Evolutionary conservation across 2,329 filamentous ascomycete genomes (phyloP).

Genomic region (Paradendryphiella salina): DNA sequence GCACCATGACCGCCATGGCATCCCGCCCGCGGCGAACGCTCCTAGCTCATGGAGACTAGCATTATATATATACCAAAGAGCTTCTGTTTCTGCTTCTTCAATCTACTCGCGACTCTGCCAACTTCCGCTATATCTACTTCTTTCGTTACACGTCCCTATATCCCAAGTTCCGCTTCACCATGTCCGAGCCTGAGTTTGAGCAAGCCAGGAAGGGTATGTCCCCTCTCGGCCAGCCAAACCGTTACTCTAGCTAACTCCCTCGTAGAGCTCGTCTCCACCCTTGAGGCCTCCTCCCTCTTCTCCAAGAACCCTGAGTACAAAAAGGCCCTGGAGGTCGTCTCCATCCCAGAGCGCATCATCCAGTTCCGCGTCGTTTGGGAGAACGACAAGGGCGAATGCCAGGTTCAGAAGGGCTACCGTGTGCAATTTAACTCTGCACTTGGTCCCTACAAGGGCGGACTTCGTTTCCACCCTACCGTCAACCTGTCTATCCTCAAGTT

Average conservation of each 20-base stretch:
- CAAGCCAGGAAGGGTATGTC: slow-evolving; percentile 90
- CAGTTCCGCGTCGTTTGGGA: slow-evolving; percentile 99
- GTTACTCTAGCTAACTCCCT: slow-evolving; percentile 13
- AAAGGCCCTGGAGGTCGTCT: slow-evolving; percentile 82
- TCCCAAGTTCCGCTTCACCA: slow-evolving; percentile 45
- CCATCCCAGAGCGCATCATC: slow-evolving; percentile 91
- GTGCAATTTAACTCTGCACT: slow-evolving; percentile 99
- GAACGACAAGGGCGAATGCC: slow-evolving; percentile 83
- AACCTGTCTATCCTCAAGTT: slow-evolving; percentile 85
- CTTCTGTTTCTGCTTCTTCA: slow-evolving; percentile 16
- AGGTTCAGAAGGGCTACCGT: slow-evolving; percentile 93
- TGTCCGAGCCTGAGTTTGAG: slow-evolving; percentile 98
- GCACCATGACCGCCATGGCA: slow-evolving; percentile 19
- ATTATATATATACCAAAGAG: slow-evolving; percentile 41
- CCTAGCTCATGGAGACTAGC: slow-evolving; percentile 18
- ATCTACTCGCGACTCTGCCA: slow-evolving; percentile 10
- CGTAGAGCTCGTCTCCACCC: slow-evolving; percentile 87
- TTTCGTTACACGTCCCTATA: not conserved
- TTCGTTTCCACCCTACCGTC: slow-evolving; percentile 90
- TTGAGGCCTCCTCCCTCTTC: slow-evolving; percentile 93
- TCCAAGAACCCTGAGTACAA: slow-evolving; percentile 92
- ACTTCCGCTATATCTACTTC: slow-evolving; percentile 10
- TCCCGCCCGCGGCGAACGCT: slow-evolving; percentile 23
- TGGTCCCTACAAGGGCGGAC: slow-evolving; percentile 96
- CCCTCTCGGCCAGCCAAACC: not conserved